Evolutionary conservation across 805 yeast genomes (phyloP).

Genomic region (Cyberlindnera nakhonratchasimensis): DNA sequence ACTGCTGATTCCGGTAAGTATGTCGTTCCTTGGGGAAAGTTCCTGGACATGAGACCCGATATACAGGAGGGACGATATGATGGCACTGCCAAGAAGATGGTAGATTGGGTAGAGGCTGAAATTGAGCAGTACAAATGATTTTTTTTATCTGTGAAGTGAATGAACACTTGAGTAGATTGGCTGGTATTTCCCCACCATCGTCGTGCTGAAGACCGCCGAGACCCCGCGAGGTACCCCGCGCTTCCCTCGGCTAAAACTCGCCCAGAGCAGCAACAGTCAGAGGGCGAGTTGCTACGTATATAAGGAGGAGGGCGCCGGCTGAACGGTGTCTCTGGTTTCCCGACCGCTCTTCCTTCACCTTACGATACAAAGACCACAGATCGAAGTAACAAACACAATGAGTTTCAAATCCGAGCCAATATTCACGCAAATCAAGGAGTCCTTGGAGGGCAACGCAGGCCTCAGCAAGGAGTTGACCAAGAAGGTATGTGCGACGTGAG

Average conservation of each 20-base stretch:
- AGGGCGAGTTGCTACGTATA: too few species aligned
- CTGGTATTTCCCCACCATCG: background rate
- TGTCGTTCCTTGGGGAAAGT: conserved; percentile 41
- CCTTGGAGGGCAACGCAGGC: conserved; percentile 17
- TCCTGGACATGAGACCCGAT: conserved; percentile 37
- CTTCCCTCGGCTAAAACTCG: background rate
- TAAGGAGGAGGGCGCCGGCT: background rate
- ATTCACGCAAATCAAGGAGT: conserved; percentile 21
- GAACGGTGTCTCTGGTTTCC: background rate
- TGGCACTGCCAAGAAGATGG: conserved; percentile 32
- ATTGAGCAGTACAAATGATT: conserved; percentile 13
- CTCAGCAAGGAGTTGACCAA: conserved; percentile 23
- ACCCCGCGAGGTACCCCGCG: background rate
- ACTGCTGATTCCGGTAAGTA: conserved; percentile 33
- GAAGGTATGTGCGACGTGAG: conserved; percentile 18
- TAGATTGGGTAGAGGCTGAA: conserved; percentile 35
- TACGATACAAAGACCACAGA: background rate
- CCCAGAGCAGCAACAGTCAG: background rate
- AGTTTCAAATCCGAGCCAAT: conserved; percentile 27
- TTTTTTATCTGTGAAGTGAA: background rate
- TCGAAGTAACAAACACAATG: conserved; percentile 8
- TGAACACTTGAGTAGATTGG: background rate
- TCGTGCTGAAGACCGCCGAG: background rate
- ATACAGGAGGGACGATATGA: conserved; percentile 31
- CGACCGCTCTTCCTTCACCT: background rate